Base-by-base conservation (phyloP, 73 alveolate genomes). In the Uronychia binucleata region DNA sequence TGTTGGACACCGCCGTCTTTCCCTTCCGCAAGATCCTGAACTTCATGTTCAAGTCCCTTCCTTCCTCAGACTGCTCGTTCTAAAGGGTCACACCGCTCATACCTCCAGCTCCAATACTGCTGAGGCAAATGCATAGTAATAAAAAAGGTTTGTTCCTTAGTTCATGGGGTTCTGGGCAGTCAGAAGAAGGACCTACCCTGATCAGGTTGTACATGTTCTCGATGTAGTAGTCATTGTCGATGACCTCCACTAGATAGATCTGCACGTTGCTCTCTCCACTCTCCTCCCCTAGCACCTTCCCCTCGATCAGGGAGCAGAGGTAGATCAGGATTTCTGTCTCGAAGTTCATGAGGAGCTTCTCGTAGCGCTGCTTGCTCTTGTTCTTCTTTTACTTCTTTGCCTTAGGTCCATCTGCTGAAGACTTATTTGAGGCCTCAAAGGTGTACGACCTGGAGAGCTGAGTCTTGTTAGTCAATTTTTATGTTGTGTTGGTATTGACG, bases 11-110 rank as follows among this genome's bases (percentile, higher is more conserved):
- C 28, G 25, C 35, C 8, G 25, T 75, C 28, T 75, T 28, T 30
- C 58, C 32, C 25, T 25, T 75, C 58, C 30, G 1, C 81, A 28
- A 75, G 26, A 1, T 28, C 32, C 46, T 25, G 30, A 26, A 75
- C 27, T 75, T 75, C 8, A 5, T 30, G 30, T 28, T 13, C 58
- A 75, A 5, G 27, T 75, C 81, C 5, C 32, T 28, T 25, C 81
- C 81, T 27, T 75, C 81, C 8, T 75, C 81, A 28, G 81, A 26
- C 30, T 26, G 59, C 30, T 32, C 32, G 58, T 75, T 75, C 32
- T 75, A 46, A 19, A 46, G 67, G 19, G 5, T 46, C 5, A 11
- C 19, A 46, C n/a, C 67, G 19, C 19, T 19, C 67, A 11, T 46
- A 46, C 67, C 19, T 46, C 67, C 19, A 46, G 19, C 19, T 46